A percentile compares a stretch with the other conserved stretches of the same genome.
These are phyloP conservation scores for Platanus orientalis DNA, from an alignment of 164 flowering plant genomes.

Conservation along the genomic window DNA sequence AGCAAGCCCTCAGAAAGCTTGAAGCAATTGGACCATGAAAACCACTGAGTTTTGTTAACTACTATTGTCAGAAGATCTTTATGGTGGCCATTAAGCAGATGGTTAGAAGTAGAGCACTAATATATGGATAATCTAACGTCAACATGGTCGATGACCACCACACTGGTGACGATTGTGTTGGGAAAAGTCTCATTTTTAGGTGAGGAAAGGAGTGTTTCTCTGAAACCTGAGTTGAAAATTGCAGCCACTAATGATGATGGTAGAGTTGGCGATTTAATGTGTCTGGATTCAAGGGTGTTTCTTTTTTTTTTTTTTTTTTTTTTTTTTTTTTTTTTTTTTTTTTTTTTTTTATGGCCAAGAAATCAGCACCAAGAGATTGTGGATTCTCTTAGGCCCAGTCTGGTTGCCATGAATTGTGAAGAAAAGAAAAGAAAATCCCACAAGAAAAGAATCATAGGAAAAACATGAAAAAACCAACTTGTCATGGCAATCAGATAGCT, in stretches of 20 bases:
- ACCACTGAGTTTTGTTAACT: not conserved
- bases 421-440: too few species aligned
- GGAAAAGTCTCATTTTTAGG: not conserved
- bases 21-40: conserved; percentile 57
- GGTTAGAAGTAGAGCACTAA: not conserved
- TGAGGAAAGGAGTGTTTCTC: not conserved
- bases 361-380: not conserved
- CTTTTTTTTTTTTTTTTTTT: conserved; percentile 1
- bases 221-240: conserved; percentile 1
- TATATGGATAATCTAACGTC: not conserved
- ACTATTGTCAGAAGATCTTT: not conserved
- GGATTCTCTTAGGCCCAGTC: not conserved
- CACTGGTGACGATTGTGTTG: not conserved
- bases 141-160: not conserved
- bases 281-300: too few species aligned
- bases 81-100: not conserved
- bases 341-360: not conserved
- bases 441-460: too few species aligned
- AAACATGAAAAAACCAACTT: too few species aligned
- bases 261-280: conserved; percentile 1
- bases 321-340: conserved; percentile 2
- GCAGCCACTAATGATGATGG: not conserved
- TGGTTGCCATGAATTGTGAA: too few species aligned
- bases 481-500: too few species aligned
- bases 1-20: conserved; percentile 66